Percentiles rank a stretch among this genome's conserved stretches.
Evolutionary conservation across 352 stramenopile species (phyloP).

Genomic region (Phytopythium ostracodes): DNA sequence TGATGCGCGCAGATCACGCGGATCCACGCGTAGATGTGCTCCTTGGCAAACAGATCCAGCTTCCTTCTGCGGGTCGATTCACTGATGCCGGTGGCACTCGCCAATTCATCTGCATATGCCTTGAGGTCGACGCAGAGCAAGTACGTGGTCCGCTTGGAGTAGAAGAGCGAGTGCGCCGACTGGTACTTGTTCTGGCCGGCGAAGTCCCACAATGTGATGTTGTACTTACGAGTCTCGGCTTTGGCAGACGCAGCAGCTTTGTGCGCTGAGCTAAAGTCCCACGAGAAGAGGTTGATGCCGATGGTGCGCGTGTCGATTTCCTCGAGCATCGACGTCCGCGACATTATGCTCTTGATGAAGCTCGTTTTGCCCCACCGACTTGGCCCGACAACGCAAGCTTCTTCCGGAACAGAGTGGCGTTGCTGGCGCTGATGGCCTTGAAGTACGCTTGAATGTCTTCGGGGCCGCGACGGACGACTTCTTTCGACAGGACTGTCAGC

Average conservation of each 20-base stretch:
- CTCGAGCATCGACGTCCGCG: constrained; percentile 10
- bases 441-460: not conserved
- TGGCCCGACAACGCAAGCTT: constrained; percentile 30
- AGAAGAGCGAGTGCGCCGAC: constrained; percentile 15
- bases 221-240: not conserved
- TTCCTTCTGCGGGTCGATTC: not conserved
- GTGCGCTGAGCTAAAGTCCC: constrained; percentile 15
- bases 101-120: not conserved
- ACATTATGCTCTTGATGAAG: constrained; percentile 24
- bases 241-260: not conserved
- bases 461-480: not conserved
- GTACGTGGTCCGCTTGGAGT: constrained; percentile 12
- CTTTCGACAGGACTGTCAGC: not conserved
- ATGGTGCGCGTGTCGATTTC: constrained; percentile 23
- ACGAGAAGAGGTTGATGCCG: constrained; percentile 29
- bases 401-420: constrained; percentile 6
- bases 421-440: not conserved
- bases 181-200: constrained; percentile 20
- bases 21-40: constrained; percentile 13
- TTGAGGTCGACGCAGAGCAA: constrained; percentile 13
- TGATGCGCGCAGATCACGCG: not conserved
- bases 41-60: constrained; percentile 13
- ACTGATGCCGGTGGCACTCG: not conserved
- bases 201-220: constrained; percentile 18
- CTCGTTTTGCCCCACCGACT: constrained; percentile 31